A percentile compares a stretch with the other conserved stretches of the same genome.
phyloP scores from a whole-genome alignment of 345 rosid genomes.

The Pugionium dolabratum region DNA sequence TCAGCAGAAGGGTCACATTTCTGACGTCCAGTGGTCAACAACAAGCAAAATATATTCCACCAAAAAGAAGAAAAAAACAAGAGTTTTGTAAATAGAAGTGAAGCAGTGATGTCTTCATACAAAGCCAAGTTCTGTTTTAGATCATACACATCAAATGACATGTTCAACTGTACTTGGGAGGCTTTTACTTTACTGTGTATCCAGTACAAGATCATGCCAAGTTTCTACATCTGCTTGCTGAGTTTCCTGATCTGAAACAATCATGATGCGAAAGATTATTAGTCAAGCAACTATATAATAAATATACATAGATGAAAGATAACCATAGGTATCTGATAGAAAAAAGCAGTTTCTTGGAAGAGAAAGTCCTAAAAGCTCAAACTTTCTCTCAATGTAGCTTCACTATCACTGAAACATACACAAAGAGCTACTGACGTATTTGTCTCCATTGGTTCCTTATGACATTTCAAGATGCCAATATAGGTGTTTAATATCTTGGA shows the following conservation, averaged over 20 bases:
- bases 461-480: background rate
- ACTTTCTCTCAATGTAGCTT: background rate
- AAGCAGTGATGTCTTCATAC: conserved; percentile 18
- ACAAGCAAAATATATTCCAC: background rate
- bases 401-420: conserved; percentile 1
- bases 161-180: background rate
- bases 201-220: conserved; percentile 87
- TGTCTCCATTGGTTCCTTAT: background rate
- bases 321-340: too few species aligned
- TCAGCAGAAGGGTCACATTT: background rate
- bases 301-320: background rate
- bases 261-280: background rate
- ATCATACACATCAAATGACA: conserved; percentile 11
- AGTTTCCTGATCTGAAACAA: conserved; percentile 69
- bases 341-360: background rate
- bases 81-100: conserved; percentile 3
- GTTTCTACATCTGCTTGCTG: conserved; percentile 62
- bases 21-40: conserved; percentile 5
- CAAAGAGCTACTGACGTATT: background rate
- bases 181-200: conserved; percentile 54
- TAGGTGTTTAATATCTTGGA: background rate
- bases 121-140: conserved; percentile 11
- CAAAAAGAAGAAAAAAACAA: background rate
- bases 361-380: background rate
- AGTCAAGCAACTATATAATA: background rate